These are phyloP conservation scores for Cicer judaicum DNA, from an alignment of 306 rosid species.

Conservation along the genomic window DNA sequence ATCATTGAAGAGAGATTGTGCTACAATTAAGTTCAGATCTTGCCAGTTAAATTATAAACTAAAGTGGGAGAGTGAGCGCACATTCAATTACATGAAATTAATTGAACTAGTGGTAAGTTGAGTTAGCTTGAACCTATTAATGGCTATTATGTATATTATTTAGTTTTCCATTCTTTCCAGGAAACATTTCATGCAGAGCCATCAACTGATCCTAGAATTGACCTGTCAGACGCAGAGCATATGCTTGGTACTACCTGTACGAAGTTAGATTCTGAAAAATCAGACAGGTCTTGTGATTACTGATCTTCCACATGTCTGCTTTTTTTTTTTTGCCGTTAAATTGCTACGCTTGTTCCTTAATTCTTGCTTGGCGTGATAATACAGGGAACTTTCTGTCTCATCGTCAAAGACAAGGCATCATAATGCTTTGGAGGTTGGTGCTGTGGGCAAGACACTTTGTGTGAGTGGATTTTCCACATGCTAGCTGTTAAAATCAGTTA, in stretches of 20 bases:
- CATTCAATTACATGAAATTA: too few relatives aligned
- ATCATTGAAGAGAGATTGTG: not conserved
- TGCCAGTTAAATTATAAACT: too few relatives aligned
- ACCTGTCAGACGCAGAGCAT: constrained; percentile 42
- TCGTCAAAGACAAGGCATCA: constrained; percentile 56
- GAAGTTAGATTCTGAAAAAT: constrained; percentile 44
- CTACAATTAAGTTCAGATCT: not conserved
- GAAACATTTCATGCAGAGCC: constrained; percentile 36
- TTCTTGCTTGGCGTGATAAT: constrained; percentile 27
- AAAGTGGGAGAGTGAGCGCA: too few relatives aligned
- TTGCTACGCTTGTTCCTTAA: not conserved
- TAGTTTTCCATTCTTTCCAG: constrained; percentile 41
- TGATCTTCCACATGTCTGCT: constrained; percentile 3
- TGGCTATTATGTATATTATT: not conserved
- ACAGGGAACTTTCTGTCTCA: constrained; percentile 60
- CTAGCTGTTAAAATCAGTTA: not conserved
- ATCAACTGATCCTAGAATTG: constrained; percentile 28
- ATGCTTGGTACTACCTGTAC: constrained; percentile 22
- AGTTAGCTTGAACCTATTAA: too few relatives aligned
- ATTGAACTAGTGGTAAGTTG: too few relatives aligned
- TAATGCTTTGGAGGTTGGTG: constrained; percentile 55
- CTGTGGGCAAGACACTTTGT: constrained; percentile 37
- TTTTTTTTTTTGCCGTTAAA: constrained; percentile 10
- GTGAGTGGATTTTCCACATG: constrained; percentile 44
- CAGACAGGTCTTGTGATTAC: constrained; percentile 56